Percentiles rank a stretch among this genome's conserved stretches.
phyloP scores from a whole-genome alignment of 2,329 filamentous ascomycete genomes.

The Paracoccidioides brasiliensis region DNA sequence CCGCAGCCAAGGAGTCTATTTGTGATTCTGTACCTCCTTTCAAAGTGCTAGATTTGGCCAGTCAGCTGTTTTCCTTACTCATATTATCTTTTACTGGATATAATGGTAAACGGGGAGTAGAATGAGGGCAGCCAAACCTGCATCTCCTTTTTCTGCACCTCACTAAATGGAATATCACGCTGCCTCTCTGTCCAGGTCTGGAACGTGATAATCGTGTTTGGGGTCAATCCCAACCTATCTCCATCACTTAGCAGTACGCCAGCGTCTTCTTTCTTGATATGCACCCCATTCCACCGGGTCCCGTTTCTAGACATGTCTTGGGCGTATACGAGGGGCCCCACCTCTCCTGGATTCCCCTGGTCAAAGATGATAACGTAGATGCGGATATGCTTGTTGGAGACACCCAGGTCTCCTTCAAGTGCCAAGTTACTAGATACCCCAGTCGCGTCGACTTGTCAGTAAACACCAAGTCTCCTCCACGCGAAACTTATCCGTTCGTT shows the following conservation, averaged over 20 bases:
- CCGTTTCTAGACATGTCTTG: constrained; percentile 32
- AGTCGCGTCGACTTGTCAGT: neutral
- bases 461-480: neutral
- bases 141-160: constrained; percentile 23
- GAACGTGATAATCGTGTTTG: constrained; percentile 5
- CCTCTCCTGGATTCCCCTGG: constrained; percentile 21
- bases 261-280: constrained; percentile 6
- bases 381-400: constrained; percentile 31
- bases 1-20: constrained; percentile 30
- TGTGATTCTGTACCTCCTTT: constrained; percentile 25
- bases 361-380: constrained; percentile 34
- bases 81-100: neutral
- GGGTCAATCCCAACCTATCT: constrained; percentile 18
- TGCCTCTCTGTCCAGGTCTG: neutral
- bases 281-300: constrained; percentile 23
- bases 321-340: constrained; percentile 33
- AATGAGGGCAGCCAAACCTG: constrained; percentile 15
- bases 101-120: neutral
- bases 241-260: constrained; percentile 12
- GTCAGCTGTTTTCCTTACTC: neutral
- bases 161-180: constrained; percentile 12
- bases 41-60: constrained; percentile 18
- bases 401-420: constrained; percentile 19
- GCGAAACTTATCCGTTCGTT: neutral
- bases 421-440: constrained; percentile 12